Evolutionary conservation across 192 early-diverging fungal species (phyloP).

Genomic region (Dispira simplex): DNA sequence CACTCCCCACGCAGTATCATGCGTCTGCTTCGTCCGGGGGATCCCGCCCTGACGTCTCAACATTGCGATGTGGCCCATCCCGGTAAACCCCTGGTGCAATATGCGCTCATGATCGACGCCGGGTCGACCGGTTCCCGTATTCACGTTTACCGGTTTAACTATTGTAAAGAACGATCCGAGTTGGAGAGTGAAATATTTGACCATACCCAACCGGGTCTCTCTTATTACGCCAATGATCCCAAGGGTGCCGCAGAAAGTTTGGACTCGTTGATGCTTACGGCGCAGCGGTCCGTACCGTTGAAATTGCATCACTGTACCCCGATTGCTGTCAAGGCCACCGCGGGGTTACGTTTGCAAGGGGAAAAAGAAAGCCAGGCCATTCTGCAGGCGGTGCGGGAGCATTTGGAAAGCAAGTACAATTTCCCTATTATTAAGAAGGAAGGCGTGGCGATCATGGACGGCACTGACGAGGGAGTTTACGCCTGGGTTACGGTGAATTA

Average conservation of each 20-base stretch:
- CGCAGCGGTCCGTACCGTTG: constrained; percentile 55
- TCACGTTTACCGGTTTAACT: constrained; percentile 93
- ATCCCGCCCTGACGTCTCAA: constrained; percentile 28
- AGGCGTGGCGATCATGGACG: constrained; percentile 86
- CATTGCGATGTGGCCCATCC: constrained; percentile 46
- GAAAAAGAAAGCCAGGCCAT: constrained; percentile 53
- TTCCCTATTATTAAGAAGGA: constrained; percentile 56
- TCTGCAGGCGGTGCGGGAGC: constrained; percentile 46
- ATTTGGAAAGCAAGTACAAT: constrained; percentile 57
- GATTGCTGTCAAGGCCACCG: constrained; percentile 89
- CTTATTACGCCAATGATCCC: constrained; percentile 48
- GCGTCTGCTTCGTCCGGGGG: background rate
- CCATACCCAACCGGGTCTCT: constrained; percentile 73
- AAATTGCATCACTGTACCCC: constrained; percentile 67
- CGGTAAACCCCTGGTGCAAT: constrained; percentile 64
- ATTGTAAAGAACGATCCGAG: constrained; percentile 67
- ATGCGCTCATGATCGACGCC: constrained; percentile 90
- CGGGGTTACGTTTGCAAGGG: constrained; percentile 75
- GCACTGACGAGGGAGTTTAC: constrained; percentile 94
- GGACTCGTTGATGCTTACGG: constrained; percentile 57
- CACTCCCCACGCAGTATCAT: background rate
- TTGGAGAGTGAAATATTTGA: constrained; percentile 86
- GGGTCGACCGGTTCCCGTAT: constrained; percentile 95
- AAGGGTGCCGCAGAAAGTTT: constrained; percentile 65
- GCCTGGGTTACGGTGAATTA: constrained; percentile 99